Percentiles rank a stretch among this genome's conserved stretches.
phyloP scores from a whole-genome alignment of 768 basidiomycete species.

The Boletus eberwhitei region DNA sequence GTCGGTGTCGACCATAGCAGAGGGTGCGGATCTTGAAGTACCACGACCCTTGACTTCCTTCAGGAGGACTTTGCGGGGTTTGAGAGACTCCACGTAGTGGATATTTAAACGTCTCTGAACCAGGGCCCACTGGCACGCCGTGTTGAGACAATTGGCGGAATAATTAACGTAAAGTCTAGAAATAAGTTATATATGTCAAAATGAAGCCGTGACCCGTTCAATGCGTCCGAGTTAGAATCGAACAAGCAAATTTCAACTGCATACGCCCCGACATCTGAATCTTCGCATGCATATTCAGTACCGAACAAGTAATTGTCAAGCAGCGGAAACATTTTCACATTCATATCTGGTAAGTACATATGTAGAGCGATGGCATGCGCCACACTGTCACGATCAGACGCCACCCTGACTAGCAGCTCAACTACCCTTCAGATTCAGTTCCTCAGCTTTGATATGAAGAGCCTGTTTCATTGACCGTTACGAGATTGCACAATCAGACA shows the following conservation, averaged over 20 bases:
- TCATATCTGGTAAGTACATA: not conserved
- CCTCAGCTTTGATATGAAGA: conserved; percentile 5
- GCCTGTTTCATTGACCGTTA: not conserved
- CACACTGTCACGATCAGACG: not conserved
- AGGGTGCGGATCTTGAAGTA: not conserved
- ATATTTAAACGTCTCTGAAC: not conserved
- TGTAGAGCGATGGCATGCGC: too few species aligned
- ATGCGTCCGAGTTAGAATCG: too few species aligned
- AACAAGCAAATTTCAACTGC: too few species aligned
- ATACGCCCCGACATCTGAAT: too few species aligned
- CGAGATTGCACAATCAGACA: not conserved
- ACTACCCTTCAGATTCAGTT: not conserved
- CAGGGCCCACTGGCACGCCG: not conserved
- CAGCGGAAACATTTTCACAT: not conserved
- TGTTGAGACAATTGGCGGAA: not conserved
- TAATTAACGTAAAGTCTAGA: not conserved
- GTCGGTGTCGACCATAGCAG: not conserved
- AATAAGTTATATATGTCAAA: not conserved
- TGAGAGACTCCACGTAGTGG: not conserved
- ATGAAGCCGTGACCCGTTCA: not conserved
- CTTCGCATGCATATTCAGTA: too few species aligned
- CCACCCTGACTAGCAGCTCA: too few species aligned
- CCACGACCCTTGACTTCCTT: not conserved
- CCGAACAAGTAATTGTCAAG: not conserved
- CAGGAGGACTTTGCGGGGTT: not conserved